Base-by-base conservation (phyloP, 2,329 filamentous ascomycete species). In the Domatiomyces globalis region DNA sequence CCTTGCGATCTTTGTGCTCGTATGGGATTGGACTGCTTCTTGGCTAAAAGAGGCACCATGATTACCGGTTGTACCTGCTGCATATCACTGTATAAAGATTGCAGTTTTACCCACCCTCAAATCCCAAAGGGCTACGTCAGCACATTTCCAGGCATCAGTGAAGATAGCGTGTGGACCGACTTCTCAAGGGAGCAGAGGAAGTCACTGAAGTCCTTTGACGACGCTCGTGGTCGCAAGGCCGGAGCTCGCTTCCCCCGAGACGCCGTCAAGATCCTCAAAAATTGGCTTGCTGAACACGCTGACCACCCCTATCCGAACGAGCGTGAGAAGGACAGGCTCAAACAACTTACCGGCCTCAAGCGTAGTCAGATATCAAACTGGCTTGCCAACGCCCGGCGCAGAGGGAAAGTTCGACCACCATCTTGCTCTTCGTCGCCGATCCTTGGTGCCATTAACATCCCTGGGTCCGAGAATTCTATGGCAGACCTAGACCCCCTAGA, bases 301-400 rank as follows among this genome's bases (percentile, higher is more conserved):
- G 77, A 84, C 49, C 85, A 94, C 60, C 89, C 88, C 0, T 95
- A 95, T 63, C 88, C 89, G 4, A 89, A 80, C 33, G 87, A 94
- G 44, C 81, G 87, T 53, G 86, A 95, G 63, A 94, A 90, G 63
- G 84, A 88, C 58, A 77, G 80, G 55, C 73, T 95, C 22, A 84
- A 87, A 66, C 75, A 78, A 46, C 78, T 84, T 60, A 95, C 88
- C 0, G 87, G 87, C 6, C 73, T 95, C 43, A 88, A 80, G 65
- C 80, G 86, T 61, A 84, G 77, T 12, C 89, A 95, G 63, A 90
- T 95, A 60, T 83, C 83, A 9, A 94, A 94, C 65, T 95, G 88
- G 88, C 79, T 95, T 46, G 88, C 88, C 53, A 95, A 95, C 66
- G 87, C 87, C 52, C 81, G 88, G 44, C 80, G 88, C 51, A 78